Evolutionary conservation across 163 green algal species (phyloP), one percentile per base, ranked within the genome.

Genomic region (Chloroidium sp.): DNA sequence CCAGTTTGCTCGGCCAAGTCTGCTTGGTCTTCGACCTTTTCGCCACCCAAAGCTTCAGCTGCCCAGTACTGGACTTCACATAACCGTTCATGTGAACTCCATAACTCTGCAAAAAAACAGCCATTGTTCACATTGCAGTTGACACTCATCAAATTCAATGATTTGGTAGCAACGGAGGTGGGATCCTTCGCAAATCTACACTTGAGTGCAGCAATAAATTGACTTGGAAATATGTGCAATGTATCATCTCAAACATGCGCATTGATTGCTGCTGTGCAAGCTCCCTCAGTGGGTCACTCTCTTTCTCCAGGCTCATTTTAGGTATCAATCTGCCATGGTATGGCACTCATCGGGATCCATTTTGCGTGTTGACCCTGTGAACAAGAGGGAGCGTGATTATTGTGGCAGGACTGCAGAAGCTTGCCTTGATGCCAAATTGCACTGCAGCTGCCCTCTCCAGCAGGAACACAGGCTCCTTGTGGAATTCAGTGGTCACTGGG

Each of bases 1-100:
- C 95, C 62, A 99, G 89, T 87, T 93, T 95, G 61, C 89, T 89
- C 0, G 95, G 95, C 92, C 92, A 99, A 12, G 93, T 98, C 1
- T 87, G 92, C 84, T 99, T 99, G 62, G 64, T 90, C 10, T 75
- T 69, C 75, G 86, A 92, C 57, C 95, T 85, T 6, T 87, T 84
- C 0, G 91, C 95, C 13, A 98, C 93, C 95, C 95, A 98, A 79
- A 98, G 89, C 79, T 87, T 61, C 57, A 93, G 78, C 36, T 82
- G 82, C 0, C 85, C 74, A 8, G 81, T 77, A 3, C 81, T 78
- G 36, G 36, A 36, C 14, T 58, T 74, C 59, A 94, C 85, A 77
- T 85, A 93, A 4, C 93, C 94, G 82, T 97, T 97, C 36, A 97
- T 80, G 81, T 97, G 95, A 36, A 98, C 91, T 13, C 93, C 92